Evolutionary conservation across 306 rosid genomes (phyloP), one percentile per base, ranked within the genome.

Genomic region (Senna siamea): DNA sequence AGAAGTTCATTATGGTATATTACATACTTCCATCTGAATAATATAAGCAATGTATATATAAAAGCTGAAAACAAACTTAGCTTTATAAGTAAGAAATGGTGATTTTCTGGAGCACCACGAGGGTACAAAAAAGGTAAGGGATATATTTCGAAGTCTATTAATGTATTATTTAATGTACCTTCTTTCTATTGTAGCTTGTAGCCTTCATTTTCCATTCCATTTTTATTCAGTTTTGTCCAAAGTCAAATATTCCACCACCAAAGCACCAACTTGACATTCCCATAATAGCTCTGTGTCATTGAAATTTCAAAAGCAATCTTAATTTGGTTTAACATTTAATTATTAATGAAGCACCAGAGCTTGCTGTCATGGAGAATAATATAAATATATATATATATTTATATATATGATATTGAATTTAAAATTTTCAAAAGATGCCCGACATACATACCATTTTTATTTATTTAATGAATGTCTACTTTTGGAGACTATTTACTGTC

Each of bases 161-260:
- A 26, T 26, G 30, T 26, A 26, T 26, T 26, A 26, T 26, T 26
- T 26, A 26, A 26, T 26, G 2, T 26, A 26, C 30, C 30, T 26
- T n/a, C n/a, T n/a, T n/a, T n/a, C n/a, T n/a, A n/a, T n/a, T n/a
- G n/a, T 35, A 4, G 44, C 4, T 19, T 19, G 8, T 61, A 44
- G 34, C 38, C 15, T 8, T n/a, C 40, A 8, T 66, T 44, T 14
- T 48, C 15, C 4, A 15, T 26, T 26, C 41, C 72, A 15, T 9
- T 72, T 47, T 73, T 65, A 23, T 15, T 1, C 6, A 6, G 44
- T 69, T 18, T 73, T 48, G 9, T 14, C 26, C 46, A 43, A 55
- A 13, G 66, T 43, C 43, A 43, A 79, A 79, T 72, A 79, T 79
- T 79, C 81, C 70, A 72, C 26, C 61, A 76, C 66, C 78, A 78